phyloP scores from a whole-genome alignment of 106 monocot species.

The Apostasia ramifera region DNA sequence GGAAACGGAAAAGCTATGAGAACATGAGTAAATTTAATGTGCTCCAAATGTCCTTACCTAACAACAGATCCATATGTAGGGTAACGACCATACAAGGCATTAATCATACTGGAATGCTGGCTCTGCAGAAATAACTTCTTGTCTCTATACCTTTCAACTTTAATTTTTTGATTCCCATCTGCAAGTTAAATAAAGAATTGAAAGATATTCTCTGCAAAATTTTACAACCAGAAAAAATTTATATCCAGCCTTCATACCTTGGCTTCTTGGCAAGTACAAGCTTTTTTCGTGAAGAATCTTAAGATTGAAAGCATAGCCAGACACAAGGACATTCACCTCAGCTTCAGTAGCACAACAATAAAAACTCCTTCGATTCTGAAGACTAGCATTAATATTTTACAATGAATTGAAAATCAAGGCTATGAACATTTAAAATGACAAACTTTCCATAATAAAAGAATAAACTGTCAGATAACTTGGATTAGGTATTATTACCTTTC shows the following conservation, averaged over 20 bases:
- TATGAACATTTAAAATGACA: neutral
- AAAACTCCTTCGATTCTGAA: conserved; percentile 57
- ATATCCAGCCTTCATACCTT: conserved; percentile 30
- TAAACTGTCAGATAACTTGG: neutral
- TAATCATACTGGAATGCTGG: conserved; percentile 97
- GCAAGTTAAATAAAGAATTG: neutral
- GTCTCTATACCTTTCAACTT: conserved; percentile 40
- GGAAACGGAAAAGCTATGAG: neutral
- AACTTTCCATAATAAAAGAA: neutral
- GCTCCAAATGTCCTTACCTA: conserved; percentile 27
- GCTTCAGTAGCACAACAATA: conserved; percentile 65
- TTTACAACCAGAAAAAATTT: neutral
- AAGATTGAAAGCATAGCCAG: conserved; percentile 91
- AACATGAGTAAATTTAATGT: neutral
- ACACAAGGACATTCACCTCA: conserved; percentile 73
- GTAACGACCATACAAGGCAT: conserved; percentile 82
- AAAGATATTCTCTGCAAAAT: neutral
- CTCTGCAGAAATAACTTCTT: conserved; percentile 70
- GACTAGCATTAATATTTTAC: conserved; percentile 31
- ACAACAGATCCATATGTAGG: conserved; percentile 84
- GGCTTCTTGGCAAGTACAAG: conserved; percentile 31
- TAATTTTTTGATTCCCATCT: conserved; percentile 36
- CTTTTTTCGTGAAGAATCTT: conserved; percentile 86
- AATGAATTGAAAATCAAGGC: neutral
- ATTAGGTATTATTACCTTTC: conserved; percentile 44